Percentiles rank a stretch among this genome's conserved stretches.
Evolutionary conservation across 2,329 filamentous ascomycete species (phyloP).

Genomic region (Monilinia fructicola): DNA sequence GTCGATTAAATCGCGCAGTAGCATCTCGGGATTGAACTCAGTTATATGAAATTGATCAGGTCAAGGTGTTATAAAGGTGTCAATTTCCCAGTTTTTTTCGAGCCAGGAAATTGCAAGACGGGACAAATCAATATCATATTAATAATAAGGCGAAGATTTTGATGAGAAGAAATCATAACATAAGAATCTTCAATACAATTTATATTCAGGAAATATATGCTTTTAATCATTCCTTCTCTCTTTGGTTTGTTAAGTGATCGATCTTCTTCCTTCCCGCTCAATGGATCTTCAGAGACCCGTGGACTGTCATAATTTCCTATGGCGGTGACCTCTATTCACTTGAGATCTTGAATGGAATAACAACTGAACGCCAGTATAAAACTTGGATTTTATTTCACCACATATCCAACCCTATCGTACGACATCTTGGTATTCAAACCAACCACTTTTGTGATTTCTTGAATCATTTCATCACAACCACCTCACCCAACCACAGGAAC

Average conservation of each 20-base stretch:
- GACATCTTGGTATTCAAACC: neutral
- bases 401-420: neutral
- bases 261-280: neutral
- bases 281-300: neutral
- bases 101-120: neutral
- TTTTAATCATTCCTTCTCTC: neutral
- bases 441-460: neutral
- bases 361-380: no score
- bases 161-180: neutral
- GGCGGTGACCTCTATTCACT: neutral
- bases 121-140: neutral
- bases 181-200: neutral
- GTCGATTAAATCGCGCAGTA: neutral
- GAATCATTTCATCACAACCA: neutral
- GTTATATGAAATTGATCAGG: neutral
- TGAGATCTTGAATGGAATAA: no score
- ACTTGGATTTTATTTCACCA: neutral
- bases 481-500: neutral
- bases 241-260: neutral
- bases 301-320: neutral
- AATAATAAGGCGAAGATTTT: neutral
- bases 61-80: no score
- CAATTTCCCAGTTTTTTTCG: neutral
- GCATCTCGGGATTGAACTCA: no score
- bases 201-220: neutral